Conservation (phyloP, 768 basidiomycete genomes). For the Suillus hirtellus region DNA sequence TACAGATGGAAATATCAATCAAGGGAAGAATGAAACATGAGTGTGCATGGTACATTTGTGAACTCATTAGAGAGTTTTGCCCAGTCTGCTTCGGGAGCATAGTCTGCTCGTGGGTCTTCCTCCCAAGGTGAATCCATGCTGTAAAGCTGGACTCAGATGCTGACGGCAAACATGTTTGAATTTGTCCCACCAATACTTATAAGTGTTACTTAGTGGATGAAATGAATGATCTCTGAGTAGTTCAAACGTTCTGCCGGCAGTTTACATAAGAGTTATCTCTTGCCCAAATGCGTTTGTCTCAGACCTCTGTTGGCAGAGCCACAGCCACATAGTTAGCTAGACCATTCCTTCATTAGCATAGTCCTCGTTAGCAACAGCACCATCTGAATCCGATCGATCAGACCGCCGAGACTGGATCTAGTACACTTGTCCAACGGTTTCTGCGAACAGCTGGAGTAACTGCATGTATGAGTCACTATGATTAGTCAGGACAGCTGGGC, state of each 20-base stretch:
- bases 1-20: slow-evolving; percentile 28
- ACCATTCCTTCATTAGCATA: not conserved
- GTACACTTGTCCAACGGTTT: no score
- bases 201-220: not conserved
- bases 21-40: slow-evolving; percentile 9
- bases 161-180: not conserved
- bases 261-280: no score
- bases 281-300: not conserved
- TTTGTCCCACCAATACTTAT: not conserved
- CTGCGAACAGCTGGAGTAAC: no score
- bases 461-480: not conserved
- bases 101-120: slow-evolving; percentile 37
- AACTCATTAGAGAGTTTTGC: slow-evolving; percentile 65
- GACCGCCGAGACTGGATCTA: not conserved
- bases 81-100: slow-evolving; percentile 60
- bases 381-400: not conserved
- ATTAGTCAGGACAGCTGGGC: not conserved
- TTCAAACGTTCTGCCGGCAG: no score
- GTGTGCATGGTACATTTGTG: slow-evolving; percentile 53
- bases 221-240: not conserved
- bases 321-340: not conserved
- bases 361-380: not conserved
- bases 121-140: slow-evolving; percentile 60
- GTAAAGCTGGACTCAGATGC: not conserved
- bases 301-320: not conserved